A percentile compares a stretch with the other conserved stretches of the same genome.
Evolutionary conservation across 1,284 basidiomycete species (phyloP).

Genomic region (Ganoderma sinense): DNA sequence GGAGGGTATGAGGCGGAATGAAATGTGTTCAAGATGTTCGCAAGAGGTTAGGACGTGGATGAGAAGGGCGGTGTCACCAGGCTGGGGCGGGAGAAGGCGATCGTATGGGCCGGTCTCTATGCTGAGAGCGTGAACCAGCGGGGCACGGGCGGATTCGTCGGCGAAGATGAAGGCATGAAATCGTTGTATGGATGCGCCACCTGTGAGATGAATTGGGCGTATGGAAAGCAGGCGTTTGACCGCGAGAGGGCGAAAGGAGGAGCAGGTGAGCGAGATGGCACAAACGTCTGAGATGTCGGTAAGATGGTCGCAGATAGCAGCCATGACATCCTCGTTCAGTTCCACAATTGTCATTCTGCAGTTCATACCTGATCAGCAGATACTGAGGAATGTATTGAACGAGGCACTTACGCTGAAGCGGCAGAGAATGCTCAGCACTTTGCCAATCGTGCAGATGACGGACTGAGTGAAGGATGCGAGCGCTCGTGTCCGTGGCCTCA

Average conservation of each 20-base stretch:
- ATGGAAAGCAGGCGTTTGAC: neutral
- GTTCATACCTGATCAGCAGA: neutral
- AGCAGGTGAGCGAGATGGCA: neutral
- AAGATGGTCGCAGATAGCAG: neutral
- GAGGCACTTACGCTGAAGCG: neutral
- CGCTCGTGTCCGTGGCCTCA: no score
- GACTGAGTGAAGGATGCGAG: no score
- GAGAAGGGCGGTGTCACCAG: neutral
- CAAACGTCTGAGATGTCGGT: neutral
- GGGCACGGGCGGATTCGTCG: neutral
- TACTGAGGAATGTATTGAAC: neutral
- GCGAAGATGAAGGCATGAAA: neutral
- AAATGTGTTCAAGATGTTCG: neutral
- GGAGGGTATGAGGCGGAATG: neutral
- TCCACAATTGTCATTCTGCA: neutral
- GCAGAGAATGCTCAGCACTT: neutral
- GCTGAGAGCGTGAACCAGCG: neutral
- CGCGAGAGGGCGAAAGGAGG: neutral
- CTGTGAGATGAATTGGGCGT: neutral
- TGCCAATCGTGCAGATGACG: neutral
- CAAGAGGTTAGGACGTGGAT: neutral
- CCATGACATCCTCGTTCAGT: neutral
- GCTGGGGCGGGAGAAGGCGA: neutral
- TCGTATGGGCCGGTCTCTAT: neutral
- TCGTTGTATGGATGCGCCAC: neutral